Percentiles rank a stretch among this genome's conserved stretches.
Conservation (phyloP, 192 early-diverging fungal species). For the Umbelopsis ramanniana region DNA sequence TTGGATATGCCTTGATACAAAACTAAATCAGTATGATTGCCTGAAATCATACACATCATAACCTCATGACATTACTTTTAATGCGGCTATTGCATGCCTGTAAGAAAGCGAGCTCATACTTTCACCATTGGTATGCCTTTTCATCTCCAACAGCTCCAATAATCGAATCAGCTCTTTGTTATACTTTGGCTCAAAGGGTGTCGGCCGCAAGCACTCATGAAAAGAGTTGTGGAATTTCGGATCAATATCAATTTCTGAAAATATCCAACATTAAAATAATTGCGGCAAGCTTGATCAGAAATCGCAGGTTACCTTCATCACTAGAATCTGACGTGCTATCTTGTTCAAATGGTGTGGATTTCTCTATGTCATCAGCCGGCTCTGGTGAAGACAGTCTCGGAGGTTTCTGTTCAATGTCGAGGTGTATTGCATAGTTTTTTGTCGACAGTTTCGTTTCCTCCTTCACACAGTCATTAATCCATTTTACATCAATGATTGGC, state of each 20-base stretch:
- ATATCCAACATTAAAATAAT: not conserved
- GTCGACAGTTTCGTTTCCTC: not conserved
- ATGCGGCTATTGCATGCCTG: conserved; percentile 36
- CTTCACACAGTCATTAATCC: conserved; percentile 24
- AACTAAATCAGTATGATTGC: not conserved
- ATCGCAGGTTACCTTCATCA: not conserved
- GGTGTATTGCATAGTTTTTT: not conserved
- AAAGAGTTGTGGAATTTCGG: conserved; percentile 34
- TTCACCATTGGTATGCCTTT: conserved; percentile 28
- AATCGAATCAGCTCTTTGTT: conserved; percentile 32
- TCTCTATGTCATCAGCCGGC: not conserved
- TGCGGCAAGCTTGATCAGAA: not conserved
- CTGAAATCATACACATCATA: not conserved
- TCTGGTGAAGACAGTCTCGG: not conserved
- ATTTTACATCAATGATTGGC: conserved; percentile 21
- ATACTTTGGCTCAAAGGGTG: conserved; percentile 24
- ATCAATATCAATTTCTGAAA: conserved; percentile 32
- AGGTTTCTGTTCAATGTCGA: not conserved
- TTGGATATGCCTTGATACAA: conserved; percentile 30
- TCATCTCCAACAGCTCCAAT: conserved; percentile 29
- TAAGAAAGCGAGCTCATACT: conserved; percentile 30
- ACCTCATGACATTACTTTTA: conserved; percentile 26
- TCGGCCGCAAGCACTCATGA: conserved; percentile 44
- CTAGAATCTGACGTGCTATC: not conserved
- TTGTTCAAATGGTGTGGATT: not conserved